Base-by-base conservation (phyloP, 2,329 filamentous ascomycete species). In the Cladophialophora immunda region DNA sequence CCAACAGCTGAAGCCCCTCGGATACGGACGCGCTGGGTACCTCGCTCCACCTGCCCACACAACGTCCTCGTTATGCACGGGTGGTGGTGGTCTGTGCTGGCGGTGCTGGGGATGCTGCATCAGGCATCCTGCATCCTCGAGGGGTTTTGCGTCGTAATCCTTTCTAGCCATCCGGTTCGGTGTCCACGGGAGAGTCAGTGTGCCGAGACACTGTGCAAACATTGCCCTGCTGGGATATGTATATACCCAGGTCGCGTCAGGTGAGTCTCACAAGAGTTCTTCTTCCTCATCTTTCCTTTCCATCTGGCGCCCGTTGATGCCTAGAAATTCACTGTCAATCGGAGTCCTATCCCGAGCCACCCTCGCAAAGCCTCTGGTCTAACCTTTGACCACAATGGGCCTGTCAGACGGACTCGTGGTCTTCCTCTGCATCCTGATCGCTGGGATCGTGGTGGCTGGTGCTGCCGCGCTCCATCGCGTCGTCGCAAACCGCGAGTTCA, bases 391-490 rank as follows among this genome's bases (percentile, higher is more conserved):
- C 62, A 62, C 54, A 45, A 67, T 63, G 64, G 60, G 65, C 38
- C 32, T 68, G 7, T 66, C 66, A 19, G 60, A 68, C 30, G 45
- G 54, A 19, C 50, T 63, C 17, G 66, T 68, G 50, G 56, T 68
- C 45, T 56, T 68, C 50, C 50, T 68, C 22, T 57, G 56, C 38
- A 57, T 68, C 50, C 30, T 68, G 54, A 30, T 63, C 30, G 66
- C 66, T 6, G 66, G 55, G 15, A 50, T 68, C 38, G 55, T 57
- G 15, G 66, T 68, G 22, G 66, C 66, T 8, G 66, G 38, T 4
- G 66, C 58, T 25, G 66, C 66, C 1, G 66, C 66, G 4, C 54
- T 68, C 4, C 62, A 68, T 58, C 62, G 60, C 38, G 66, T 68
- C 36, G 34, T 56, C 25, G 50, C 54, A 9, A 54, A 27, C 17